Base-by-base conservation (phyloP, 2,329 filamentous ascomycete species). In the Penicillium sp. region DNA sequence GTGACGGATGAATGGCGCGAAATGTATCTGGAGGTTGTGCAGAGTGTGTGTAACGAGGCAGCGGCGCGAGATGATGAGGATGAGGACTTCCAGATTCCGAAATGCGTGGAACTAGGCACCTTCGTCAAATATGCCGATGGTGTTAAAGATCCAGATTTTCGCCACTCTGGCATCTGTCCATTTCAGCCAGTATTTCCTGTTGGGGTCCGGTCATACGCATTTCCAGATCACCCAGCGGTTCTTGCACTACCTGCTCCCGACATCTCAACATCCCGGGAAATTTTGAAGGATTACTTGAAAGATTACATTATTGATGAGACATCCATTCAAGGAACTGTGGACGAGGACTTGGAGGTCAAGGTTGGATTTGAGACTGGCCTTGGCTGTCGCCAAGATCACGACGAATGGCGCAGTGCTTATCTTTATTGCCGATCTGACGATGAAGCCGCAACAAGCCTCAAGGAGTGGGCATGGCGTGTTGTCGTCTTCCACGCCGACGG, bases 91-190 rank as follows among this genome's bases (percentile, higher is more conserved):
- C 32, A 24, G 14, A 48, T 53, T 18, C 50, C 50, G 3, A 32
- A 16, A n/a, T 53, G 50, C 36, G 18, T 40, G 24, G 50, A 53
- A 21, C 50, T 53, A 11, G 44, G 43, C 32, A n/a, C 24, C 7
- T 53, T 53, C 32, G 10, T 53, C 5, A 53, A 43, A 31, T 43
- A 48, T 47, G 50, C 27, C 10, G 10, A 47, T 11, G 50, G 44
- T 8, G 50, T 48, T 7, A 6, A 5, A n/a, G 44, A 47, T 21
- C 22, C 29, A 1, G 47, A 46, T 10, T 46, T 46, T 24, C 42
- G 24, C 9, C n/a, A 2, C 21, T 55, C 7, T 14, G 42, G 47
- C 9, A 55, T 50, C n/a, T 21, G 11, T 16, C 27, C 7, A 14
- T 52, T 16, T 4, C 29, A 10, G 10, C 43, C 32, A 1, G 36